These are phyloP conservation scores for Aquanectria penicillioides DNA, from an alignment of 2,329 filamentous ascomycete species.

Conservation along the genomic window DNA sequence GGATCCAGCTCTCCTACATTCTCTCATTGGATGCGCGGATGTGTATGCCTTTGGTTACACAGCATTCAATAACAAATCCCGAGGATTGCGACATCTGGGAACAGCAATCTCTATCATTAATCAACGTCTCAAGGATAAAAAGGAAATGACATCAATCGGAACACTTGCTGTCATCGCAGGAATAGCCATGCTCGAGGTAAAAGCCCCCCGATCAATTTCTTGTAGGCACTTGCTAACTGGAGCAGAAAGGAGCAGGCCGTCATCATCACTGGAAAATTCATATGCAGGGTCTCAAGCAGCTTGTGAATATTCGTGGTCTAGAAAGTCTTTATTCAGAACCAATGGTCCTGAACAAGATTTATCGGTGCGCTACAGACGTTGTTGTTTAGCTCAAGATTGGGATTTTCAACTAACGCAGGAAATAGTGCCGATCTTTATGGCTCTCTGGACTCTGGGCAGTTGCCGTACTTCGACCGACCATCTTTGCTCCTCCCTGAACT, in stretches of 20 bases:
- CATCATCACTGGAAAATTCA: conserved; percentile 4
- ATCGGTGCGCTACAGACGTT: not conserved
- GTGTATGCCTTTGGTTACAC: not conserved
- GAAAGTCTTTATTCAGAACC: not conserved
- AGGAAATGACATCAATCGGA: not conserved
- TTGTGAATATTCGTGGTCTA: not conserved
- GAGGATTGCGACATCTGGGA: not conserved
- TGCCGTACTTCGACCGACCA: not conserved
- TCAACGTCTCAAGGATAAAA: not conserved
- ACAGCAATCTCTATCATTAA: not conserved
- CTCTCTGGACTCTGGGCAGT: not conserved
- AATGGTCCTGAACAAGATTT: conserved; percentile 2
- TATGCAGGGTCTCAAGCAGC: conserved; percentile 2
- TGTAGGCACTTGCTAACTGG: not conserved
- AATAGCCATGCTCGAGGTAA: not conserved
- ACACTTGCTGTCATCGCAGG: conserved; percentile 1
- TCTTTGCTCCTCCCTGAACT: too few relatives aligned
- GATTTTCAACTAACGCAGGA: not conserved
- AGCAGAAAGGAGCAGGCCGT: not conserved
- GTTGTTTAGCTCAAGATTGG: too few relatives aligned
- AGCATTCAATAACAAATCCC: not conserved
- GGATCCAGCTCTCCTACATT: not conserved
- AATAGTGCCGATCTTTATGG: conserved; percentile 6
- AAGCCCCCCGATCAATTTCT: too few relatives aligned
- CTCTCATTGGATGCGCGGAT: not conserved